These are phyloP conservation scores for Aspergillus awamori DNA, from an alignment of 2,329 filamentous ascomycete genomes.

Conservation along the genomic window DNA sequence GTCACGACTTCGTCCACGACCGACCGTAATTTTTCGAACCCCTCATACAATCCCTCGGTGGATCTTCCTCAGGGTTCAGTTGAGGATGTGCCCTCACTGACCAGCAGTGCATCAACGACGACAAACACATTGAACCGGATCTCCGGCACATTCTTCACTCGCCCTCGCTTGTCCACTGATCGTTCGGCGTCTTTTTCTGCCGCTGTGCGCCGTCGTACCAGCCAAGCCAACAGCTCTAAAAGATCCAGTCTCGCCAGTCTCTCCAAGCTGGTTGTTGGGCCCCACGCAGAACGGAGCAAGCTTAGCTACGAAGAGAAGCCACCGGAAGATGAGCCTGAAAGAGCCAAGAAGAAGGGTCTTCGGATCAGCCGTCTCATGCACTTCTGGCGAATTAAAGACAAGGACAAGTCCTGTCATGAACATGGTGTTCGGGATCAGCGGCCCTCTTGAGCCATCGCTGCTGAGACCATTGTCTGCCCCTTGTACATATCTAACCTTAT, in stretches of 20 bases:
- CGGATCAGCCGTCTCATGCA: conserved; percentile 53
- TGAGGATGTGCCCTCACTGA: conserved; percentile 55
- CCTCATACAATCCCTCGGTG: conserved; percentile 40
- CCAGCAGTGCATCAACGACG: conserved; percentile 53
- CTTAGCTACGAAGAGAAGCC: conserved; percentile 50
- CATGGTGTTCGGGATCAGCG: conserved; percentile 26
- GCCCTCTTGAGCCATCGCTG: conserved; percentile 26
- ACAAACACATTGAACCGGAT: conserved; percentile 48
- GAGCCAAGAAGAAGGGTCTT: conserved; percentile 47
- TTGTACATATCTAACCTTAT: conserved; percentile 23
- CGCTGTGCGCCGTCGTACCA: conserved; percentile 41
- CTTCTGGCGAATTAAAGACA: conserved; percentile 54
- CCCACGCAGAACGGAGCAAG: conserved; percentile 49
- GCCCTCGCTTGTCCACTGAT: conserved; percentile 47
- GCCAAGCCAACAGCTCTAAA: conserved; percentile 46
- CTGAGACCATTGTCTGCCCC: conserved; percentile 16
- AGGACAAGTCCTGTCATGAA: conserved; percentile 34
- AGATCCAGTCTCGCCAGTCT: conserved; percentile 53
- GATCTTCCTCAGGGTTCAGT: conserved; percentile 47
- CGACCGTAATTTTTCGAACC: conserved; percentile 43
- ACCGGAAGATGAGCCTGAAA: conserved; percentile 42
- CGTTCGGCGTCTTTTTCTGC: conserved; percentile 50
- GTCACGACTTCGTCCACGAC: conserved; percentile 46
- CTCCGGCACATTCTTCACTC: conserved; percentile 47
- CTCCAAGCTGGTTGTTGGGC: conserved; percentile 49